These are phyloP conservation scores for Cryptococcus sp. DNA, from an alignment of 1,284 basidiomycete species.

Conservation along the genomic window DNA sequence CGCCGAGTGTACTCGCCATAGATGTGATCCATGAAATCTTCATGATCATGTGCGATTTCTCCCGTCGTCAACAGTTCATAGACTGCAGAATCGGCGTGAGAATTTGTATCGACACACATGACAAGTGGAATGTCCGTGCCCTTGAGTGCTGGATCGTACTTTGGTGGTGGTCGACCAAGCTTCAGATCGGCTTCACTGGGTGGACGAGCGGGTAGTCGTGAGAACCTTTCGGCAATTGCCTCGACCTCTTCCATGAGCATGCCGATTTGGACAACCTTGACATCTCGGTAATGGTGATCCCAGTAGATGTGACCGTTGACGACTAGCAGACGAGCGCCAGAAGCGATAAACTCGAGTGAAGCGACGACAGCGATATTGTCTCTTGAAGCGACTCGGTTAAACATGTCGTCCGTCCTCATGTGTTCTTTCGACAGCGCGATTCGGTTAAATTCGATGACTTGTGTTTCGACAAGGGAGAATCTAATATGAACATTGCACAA, in stretches of 20 bases:
- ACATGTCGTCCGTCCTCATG: slow-evolving; percentile 99
- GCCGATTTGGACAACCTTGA: slow-evolving; percentile 94
- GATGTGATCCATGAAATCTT: slow-evolving; percentile 86
- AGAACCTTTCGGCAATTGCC: slow-evolving; percentile 77
- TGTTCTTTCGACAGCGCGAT: slow-evolving; percentile 90
- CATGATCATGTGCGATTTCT: slow-evolving; percentile 66
- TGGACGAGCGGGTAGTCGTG: slow-evolving; percentile 31
- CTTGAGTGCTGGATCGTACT: slow-evolving; percentile 33
- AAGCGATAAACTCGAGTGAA: slow-evolving; percentile 78
- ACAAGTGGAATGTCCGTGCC: slow-evolving; percentile 78
- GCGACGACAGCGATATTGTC: slow-evolving; percentile 91
- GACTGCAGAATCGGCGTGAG: slow-evolving; percentile 77
- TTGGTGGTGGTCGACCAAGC: slow-evolving; percentile 35
- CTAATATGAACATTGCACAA: slow-evolving; percentile 49
- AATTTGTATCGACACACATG: slow-evolving; percentile 94
- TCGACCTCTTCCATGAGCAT: slow-evolving; percentile 90
- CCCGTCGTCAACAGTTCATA: slow-evolving; percentile 86
- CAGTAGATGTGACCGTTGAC: slow-evolving; percentile 92
- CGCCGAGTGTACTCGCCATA: slow-evolving; percentile 93
- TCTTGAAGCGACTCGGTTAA: slow-evolving; percentile 94
- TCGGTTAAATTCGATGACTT: slow-evolving; percentile 90
- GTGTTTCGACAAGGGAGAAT: slow-evolving; percentile 89
- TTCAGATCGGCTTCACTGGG: slow-evolving; percentile 28
- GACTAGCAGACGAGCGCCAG: slow-evolving; percentile 81
- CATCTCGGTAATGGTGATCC: slow-evolving; percentile 90